Percentiles rank a stretch among this genome's conserved stretches.
Evolutionary conservation across 768 basidiomycete genomes (phyloP).

Genomic region (Sistotremastrum suecicum): DNA sequence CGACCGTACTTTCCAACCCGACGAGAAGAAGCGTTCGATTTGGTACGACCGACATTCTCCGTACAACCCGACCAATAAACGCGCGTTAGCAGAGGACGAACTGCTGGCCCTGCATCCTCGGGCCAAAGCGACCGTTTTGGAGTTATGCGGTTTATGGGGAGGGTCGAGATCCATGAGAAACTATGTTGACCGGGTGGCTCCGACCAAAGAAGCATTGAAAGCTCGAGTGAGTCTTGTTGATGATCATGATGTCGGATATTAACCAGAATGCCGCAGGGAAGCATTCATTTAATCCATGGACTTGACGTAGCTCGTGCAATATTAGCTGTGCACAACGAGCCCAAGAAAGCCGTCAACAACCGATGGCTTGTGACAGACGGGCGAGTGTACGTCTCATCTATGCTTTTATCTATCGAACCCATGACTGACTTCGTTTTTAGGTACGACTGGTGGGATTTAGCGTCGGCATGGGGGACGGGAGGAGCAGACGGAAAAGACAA

Average conservation of each 20-base stretch:
- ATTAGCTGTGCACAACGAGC: constrained; percentile 37
- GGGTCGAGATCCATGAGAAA: constrained; percentile 32
- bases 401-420: too few species aligned
- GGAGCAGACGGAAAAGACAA: constrained; percentile 9
- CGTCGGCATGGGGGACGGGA: constrained; percentile 34
- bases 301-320: constrained; percentile 44
- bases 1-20: constrained; percentile 13
- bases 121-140: constrained; percentile 29
- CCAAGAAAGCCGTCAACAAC: constrained; percentile 30
- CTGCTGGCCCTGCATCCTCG: constrained; percentile 28
- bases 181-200: constrained; percentile 39
- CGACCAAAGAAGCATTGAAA: constrained; percentile 37
- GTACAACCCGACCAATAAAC: constrained; percentile 23
- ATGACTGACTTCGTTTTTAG: too few species aligned
- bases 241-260: not conserved
- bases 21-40: constrained; percentile 5
- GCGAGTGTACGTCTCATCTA: constrained; percentile 25
- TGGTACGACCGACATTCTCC: constrained; percentile 45
- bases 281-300: constrained; percentile 50
- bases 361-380: constrained; percentile 43
- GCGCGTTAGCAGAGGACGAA: constrained; percentile 41
- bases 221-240: not conserved
- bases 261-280: constrained; percentile 22
- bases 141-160: constrained; percentile 53
- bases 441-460: constrained; percentile 52